phyloP scores from a whole-genome alignment of 164 flowering plant genomes.

The Vitis riparia region DNA sequence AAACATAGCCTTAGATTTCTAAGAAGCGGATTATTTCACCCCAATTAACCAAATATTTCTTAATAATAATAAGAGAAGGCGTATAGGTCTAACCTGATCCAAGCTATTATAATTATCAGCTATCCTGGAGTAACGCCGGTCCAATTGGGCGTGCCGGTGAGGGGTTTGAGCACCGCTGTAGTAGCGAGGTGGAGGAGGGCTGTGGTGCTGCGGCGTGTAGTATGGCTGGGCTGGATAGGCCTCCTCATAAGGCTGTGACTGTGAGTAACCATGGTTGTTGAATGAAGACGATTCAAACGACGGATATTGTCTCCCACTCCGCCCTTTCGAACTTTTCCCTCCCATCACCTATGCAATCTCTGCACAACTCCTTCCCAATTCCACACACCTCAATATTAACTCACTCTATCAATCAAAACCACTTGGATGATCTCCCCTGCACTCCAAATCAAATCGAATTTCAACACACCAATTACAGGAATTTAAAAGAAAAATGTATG shows the following conservation, averaged over 20 bases:
- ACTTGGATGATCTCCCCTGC: no score
- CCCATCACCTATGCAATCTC: conserved; percentile 26
- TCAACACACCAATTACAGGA: no score
- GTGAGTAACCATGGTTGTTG: conserved; percentile 16
- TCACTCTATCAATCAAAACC: no score
- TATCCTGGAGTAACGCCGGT: conserved; percentile 42
- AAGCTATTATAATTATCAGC: conserved; percentile 39
- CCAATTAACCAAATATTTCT: no score
- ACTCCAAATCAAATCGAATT: no score
- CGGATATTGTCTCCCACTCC: conserved; percentile 11
- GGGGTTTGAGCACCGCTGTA: conserved; percentile 20
- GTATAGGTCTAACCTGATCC: conserved; percentile 33
- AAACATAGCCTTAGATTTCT: background rate
- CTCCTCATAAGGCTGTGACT: conserved; percentile 8
- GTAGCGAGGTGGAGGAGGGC: conserved; percentile 10
- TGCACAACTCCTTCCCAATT: background rate
- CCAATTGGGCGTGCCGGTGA: conserved; percentile 21
- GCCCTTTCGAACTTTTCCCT: conserved; percentile 24
- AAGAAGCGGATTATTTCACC: no score
- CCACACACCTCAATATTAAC: background rate
- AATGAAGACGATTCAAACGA: conserved; percentile 14
- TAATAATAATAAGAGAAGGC: background rate
- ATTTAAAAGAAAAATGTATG: no score
- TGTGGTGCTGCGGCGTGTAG: conserved; percentile 25
- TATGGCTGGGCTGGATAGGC: conserved; percentile 1